Conservation (phyloP, 805 yeast genomes). For the Starmera pachycereana region DNA sequence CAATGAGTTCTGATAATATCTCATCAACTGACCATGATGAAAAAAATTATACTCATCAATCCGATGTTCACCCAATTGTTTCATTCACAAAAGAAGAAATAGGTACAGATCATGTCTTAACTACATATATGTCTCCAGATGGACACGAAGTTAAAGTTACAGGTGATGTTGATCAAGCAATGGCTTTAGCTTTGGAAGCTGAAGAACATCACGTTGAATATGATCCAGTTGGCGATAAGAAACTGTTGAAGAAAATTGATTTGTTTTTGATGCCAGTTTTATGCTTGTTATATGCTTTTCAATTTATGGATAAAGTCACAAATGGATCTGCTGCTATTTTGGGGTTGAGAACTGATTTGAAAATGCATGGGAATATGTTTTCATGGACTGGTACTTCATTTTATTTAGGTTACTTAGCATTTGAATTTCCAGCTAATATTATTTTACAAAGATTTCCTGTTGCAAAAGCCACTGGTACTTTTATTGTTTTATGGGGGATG, state of each 20-base stretch:
- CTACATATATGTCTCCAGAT: slow-evolving; percentile 17
- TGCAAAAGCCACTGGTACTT: slow-evolving; percentile 36
- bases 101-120: slow-evolving; percentile 1
- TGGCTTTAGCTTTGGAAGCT: slow-evolving; percentile 26
- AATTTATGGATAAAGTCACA: slow-evolving; percentile 51
- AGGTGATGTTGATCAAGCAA: slow-evolving; percentile 37
- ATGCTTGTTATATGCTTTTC: slow-evolving; percentile 37
- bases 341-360: slow-evolving; percentile 35
- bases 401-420: slow-evolving; percentile 53
- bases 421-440: slow-evolving; percentile 38
- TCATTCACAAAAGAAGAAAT: background rate
- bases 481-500: slow-evolving; percentile 53
- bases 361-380: slow-evolving; percentile 35
- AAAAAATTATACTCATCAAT: background rate
- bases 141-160: slow-evolving; percentile 19
- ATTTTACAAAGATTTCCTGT: slow-evolving; percentile 48
- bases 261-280: slow-evolving; percentile 38
- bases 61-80: background rate
- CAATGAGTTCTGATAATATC: too few relatives aligned
- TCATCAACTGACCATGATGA: background rate
- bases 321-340: slow-evolving; percentile 41
- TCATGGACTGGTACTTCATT: slow-evolving; percentile 52
- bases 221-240: slow-evolving; percentile 22
- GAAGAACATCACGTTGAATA: slow-evolving; percentile 6
- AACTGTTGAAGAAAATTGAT: slow-evolving; percentile 40